Conservation (phyloP, 163 green algal genomes). For the Prototheca cutis region DNA sequence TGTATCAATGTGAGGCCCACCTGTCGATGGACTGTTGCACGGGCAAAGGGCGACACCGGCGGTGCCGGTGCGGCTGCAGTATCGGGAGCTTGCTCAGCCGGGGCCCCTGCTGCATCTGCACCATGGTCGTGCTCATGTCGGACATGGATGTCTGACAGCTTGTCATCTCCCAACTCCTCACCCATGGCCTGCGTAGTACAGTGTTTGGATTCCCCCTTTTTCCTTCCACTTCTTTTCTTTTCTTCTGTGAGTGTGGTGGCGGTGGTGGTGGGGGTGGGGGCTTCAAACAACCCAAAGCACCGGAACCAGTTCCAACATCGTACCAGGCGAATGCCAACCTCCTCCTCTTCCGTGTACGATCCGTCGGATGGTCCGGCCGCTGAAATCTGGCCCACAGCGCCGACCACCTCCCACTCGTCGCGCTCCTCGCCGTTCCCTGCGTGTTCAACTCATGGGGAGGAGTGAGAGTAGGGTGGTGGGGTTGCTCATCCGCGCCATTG, state of each 20-base stretch:
- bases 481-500: background rate
- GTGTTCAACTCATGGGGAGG: background rate
- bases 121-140: too few relatives aligned
- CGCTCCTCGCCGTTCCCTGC: slow-evolving; percentile 58
- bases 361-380: slow-evolving; percentile 55
- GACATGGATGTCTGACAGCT: too few relatives aligned
- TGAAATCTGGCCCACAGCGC: slow-evolving; percentile 5
- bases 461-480: background rate
- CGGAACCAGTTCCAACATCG: background rate
- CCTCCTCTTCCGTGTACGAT: slow-evolving; percentile 76
- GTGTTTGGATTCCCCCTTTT: background rate
- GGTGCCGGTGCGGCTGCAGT: too few relatives aligned
- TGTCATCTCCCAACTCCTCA: slow-evolving; percentile 58
- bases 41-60: too few relatives aligned
- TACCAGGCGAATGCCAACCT: slow-evolving; percentile 38
- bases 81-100: too few relatives aligned
- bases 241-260: background rate
- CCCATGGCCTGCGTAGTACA: slow-evolving; percentile 37
- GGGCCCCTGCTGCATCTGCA: too few relatives aligned
- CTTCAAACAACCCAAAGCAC: background rate
- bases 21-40: too few relatives aligned
- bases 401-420: slow-evolving; percentile 39
- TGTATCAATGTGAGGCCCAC: too few relatives aligned
- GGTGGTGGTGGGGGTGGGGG: background rate
- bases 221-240: background rate